Conservation (phyloP, 1,139 yeast species). For the Debaryomyces singareniensis region DNA sequence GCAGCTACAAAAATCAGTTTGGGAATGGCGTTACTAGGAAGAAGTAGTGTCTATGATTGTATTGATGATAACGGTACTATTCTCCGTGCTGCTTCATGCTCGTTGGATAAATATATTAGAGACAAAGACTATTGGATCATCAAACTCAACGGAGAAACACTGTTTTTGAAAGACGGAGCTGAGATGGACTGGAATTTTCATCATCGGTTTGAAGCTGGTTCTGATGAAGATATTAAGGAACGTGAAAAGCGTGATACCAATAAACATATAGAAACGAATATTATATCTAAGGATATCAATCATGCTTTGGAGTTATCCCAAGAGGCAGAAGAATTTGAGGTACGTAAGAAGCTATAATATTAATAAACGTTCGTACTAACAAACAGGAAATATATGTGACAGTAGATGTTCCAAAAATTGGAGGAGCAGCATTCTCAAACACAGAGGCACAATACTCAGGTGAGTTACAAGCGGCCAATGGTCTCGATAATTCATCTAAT, state of each 20-base stretch:
- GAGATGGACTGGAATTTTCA: conserved; percentile 89
- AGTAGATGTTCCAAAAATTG: conserved; percentile 34
- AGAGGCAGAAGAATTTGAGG: conserved; percentile 34
- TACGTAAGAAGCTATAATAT: conserved; percentile 19
- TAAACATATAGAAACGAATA: conserved; percentile 6
- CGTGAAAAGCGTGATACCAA: conserved; percentile 28
- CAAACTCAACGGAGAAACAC: conserved; percentile 61
- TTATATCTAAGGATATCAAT: too few relatives aligned
- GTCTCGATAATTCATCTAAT: conserved; percentile 3
- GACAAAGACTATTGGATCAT: conserved; percentile 42
- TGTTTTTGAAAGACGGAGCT: conserved; percentile 66
- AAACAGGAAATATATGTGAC: conserved; percentile 34
- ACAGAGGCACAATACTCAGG: conserved; percentile 3
- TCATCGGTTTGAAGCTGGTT: conserved; percentile 65
- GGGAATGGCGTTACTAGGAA: conserved; percentile 60
- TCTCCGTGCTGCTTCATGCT: conserved; percentile 44
- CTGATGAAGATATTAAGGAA: conserved; percentile 63
- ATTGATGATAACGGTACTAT: conserved; percentile 37
- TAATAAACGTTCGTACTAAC: conserved; percentile 7
- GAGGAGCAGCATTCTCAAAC: conserved; percentile 7
- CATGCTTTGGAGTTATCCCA: too few relatives aligned
- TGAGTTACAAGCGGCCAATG: not conserved
- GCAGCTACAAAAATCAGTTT: conserved; percentile 81
- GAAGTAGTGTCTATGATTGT: conserved; percentile 38
- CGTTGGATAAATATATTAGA: conserved; percentile 30